Evolutionary conservation across 2,329 filamentous ascomycete species (phyloP).

Genomic region (Diaporthe vaccinii): DNA sequence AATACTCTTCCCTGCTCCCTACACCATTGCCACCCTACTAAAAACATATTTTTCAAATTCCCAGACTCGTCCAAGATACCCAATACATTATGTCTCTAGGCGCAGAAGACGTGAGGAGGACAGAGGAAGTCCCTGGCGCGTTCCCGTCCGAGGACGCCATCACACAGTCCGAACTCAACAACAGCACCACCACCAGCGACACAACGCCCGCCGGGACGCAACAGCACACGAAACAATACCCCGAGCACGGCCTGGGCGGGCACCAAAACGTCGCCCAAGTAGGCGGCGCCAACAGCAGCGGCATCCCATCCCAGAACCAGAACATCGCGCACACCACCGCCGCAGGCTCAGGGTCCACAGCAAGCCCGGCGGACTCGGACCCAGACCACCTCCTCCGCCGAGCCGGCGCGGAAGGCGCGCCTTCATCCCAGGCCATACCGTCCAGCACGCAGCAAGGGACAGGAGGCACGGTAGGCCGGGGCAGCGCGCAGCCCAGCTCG

Average conservation of each 20-base stretch:
- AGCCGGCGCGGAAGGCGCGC: background rate
- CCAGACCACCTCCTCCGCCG: conserved; percentile 5
- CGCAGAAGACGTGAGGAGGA: background rate
- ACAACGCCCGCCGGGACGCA: background rate
- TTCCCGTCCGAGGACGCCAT: conserved; percentile 10
- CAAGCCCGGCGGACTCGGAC: background rate
- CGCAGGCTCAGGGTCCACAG: background rate
- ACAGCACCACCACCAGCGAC: background rate
- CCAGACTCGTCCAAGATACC: background rate
- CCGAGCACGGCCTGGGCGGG: background rate
- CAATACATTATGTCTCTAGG: background rate
- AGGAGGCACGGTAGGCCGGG: background rate
- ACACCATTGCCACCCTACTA: background rate
- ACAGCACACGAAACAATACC: background rate
- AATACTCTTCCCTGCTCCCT: background rate
- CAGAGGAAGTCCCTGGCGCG: background rate
- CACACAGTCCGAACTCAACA: background rate
- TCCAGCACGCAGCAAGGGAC: too few relatives aligned
- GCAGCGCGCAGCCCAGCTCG: background rate
- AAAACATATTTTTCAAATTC: background rate
- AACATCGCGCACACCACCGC: conserved; percentile 13
- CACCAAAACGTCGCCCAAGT: conserved; percentile 9
- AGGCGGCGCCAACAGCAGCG: conserved; percentile 5
- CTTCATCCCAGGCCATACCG: background rate
- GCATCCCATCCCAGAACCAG: background rate